These are phyloP conservation scores for Zarea fungicola DNA, from an alignment of 2,329 filamentous ascomycete genomes.

Conservation along the genomic window DNA sequence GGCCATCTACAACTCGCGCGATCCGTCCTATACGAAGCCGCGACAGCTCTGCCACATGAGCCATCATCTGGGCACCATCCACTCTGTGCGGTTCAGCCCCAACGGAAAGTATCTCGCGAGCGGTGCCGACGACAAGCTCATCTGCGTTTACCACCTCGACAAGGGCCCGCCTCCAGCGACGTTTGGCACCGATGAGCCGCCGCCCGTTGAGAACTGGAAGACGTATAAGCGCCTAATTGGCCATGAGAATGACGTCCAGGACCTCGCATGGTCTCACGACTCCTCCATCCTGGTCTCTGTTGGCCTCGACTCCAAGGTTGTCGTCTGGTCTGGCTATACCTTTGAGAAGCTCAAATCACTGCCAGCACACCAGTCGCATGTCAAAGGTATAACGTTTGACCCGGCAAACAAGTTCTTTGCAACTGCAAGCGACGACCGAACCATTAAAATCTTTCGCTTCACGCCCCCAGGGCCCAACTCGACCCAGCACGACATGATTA, in stretches of 20 bases:
- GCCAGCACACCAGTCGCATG: conserved; percentile 89
- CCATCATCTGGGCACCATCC: conserved; percentile 95
- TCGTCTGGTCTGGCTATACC: conserved; percentile 96
- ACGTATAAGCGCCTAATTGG: conserved; percentile 89
- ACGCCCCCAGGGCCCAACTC: conserved; percentile 87
- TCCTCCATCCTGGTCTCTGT: conserved; percentile 95
- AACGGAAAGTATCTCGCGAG: conserved; percentile 95
- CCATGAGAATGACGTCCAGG: conserved; percentile 97
- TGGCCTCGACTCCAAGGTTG: conserved; percentile 93
- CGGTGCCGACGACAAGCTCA: conserved; percentile 97
- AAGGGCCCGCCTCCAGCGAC: conserved; percentile 71
- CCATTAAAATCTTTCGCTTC: conserved; percentile 94
- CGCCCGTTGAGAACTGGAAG: conserved; percentile 96
- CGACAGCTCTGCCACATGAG: conserved; percentile 97
- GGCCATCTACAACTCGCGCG: conserved; percentile 75
- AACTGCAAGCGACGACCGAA: conserved; percentile 92
- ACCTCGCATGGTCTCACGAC: conserved; percentile 94
- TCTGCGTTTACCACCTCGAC: conserved; percentile 93
- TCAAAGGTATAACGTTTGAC: conserved; percentile 98
- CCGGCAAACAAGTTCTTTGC: conserved; percentile 99
- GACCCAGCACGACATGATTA: conserved; percentile 89
- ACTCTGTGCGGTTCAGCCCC: conserved; percentile 92
- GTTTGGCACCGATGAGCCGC: conserved; percentile 86
- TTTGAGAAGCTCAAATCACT: conserved; percentile 97
- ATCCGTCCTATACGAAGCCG: conserved; percentile 67